These are phyloP conservation scores for Voacanga thouarsii DNA, from an alignment of 257 asterid species.

Conservation along the genomic window DNA sequence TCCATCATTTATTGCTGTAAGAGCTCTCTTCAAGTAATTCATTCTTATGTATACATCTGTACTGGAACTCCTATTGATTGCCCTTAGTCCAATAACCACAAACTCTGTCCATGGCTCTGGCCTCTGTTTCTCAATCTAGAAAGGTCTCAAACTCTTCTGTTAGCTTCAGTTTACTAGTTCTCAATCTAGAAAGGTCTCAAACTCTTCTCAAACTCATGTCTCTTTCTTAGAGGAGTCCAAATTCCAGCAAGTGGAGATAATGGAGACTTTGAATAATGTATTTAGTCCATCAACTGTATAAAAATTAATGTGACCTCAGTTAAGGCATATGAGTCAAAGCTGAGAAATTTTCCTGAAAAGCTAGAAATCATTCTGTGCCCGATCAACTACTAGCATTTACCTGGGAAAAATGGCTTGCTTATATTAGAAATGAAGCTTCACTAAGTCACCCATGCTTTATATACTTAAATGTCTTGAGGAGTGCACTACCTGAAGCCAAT, in stretches of 20 bases:
- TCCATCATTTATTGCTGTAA: no score
- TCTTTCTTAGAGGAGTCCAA: background rate
- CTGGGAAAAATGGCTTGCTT: background rate
- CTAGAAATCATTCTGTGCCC: background rate
- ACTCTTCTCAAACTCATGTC: background rate
- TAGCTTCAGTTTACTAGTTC: no score
- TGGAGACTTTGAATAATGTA: background rate
- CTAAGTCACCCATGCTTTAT: background rate
- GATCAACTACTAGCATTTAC: background rate
- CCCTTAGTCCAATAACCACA: background rate
- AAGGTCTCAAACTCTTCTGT: background rate
- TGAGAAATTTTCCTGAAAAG: background rate
- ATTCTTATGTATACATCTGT: background rate
- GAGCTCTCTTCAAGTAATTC: no score
- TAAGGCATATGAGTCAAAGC: background rate
- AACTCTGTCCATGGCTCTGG: background rate
- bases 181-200: background rate
- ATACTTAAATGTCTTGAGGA: background rate
- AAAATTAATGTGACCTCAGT: background rate
- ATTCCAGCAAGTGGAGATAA: background rate
- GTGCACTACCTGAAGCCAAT: background rate
- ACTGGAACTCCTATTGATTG: background rate
- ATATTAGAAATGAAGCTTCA: background rate
- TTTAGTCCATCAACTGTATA: background rate
- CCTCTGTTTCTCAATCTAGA: background rate